Evolutionary conservation across 345 rosid genomes (phyloP).

Genomic region (Ceriops decandra): DNA sequence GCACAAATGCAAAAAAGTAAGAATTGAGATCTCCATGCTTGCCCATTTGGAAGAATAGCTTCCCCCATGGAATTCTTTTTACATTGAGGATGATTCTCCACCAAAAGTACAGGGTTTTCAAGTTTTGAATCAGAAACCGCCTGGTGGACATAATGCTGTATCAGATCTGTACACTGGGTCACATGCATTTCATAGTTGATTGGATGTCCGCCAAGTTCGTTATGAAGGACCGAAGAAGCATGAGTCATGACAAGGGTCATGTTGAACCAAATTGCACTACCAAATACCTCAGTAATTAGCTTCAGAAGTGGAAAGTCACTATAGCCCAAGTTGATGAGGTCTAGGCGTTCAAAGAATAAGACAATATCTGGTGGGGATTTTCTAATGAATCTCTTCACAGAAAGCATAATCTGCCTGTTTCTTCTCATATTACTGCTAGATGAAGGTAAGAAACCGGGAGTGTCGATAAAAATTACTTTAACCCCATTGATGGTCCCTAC

Average conservation of each 20-base stretch:
- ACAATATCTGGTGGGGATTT: constrained; percentile 81
- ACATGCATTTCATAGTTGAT: constrained; percentile 72
- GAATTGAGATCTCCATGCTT: constrained; percentile 77
- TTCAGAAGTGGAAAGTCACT: constrained; percentile 71
- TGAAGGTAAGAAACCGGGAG: constrained; percentile 80
- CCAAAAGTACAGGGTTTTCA: constrained; percentile 73
- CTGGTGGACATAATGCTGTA: constrained; percentile 73
- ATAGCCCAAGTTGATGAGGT: constrained; percentile 57
- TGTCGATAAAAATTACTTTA: constrained; percentile 76
- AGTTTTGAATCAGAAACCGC: constrained; percentile 67
- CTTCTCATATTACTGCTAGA: constrained; percentile 52
- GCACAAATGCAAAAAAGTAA: constrained; percentile 61
- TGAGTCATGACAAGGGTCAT: constrained; percentile 89
- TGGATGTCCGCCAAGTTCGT: constrained; percentile 67
- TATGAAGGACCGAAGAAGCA: constrained; percentile 61
- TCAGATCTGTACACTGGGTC: constrained; percentile 55
- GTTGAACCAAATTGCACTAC: constrained; percentile 81
- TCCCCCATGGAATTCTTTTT: constrained; percentile 68
- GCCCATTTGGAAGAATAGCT: constrained; percentile 80
- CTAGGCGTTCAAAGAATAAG: constrained; percentile 80
- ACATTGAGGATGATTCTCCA: constrained; percentile 78
- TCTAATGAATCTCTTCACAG: constrained; percentile 62
- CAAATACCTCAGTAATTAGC: constrained; percentile 78
- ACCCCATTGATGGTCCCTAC: constrained; percentile 63
- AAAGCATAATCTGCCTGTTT: constrained; percentile 71